Evolutionary conservation across 1,139 yeast species (phyloP), one percentile per base, ranked within the genome.

Genomic region (Taphrina confusa): DNA sequence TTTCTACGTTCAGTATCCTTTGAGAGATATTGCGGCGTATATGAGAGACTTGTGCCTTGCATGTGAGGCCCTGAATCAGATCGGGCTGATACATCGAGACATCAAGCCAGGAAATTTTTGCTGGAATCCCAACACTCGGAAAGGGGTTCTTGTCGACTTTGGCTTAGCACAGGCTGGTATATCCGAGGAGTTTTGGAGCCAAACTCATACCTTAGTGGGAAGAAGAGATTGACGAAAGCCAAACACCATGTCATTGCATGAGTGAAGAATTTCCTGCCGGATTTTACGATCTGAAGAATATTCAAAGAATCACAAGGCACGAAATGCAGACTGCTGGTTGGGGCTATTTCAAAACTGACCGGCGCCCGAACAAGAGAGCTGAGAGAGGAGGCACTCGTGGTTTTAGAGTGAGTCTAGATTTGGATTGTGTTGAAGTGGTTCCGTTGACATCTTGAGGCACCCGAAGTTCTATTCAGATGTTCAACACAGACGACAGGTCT

Each of bases 321-420:
- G 25, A 20, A 4, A 39, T 52, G 57, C 39, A 20, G 16, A 30
- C 57, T 2, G 20, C 40, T 4, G 49, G 49, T 9, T 31, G 22
- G 20, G 25, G 36, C 34, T 71, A 70, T 60, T 67, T 69, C 36
- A 69, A 69, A 57, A 73, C 71, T 33, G 77, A 75, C 61, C 61
- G 64, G 20, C 68, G 64, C 9, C 64, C 58, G 11, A 27, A 23
- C 14, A 62, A 62, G 28, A 76, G 94, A 62, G 94, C 94, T 1
- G 87, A 87, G 67, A 80, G 95, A 70, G 95, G 94, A 1, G 95
- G 95, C 1, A 87, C 95, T 0, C 78, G 94, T 68, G 92, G 92
- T 0, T 85, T 85, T 68, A 76, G 92, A 2, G 58, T 54, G 25
- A 28, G 56, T 18, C n/a, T n/a, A n/a, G n/a, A n/a, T n/a, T n/a